Percentiles rank a stretch among this genome's conserved stretches.
Evolutionary conservation across 495 filamentous ascomycete genomes (phyloP).

Genomic region (Neurospora terricola): DNA sequence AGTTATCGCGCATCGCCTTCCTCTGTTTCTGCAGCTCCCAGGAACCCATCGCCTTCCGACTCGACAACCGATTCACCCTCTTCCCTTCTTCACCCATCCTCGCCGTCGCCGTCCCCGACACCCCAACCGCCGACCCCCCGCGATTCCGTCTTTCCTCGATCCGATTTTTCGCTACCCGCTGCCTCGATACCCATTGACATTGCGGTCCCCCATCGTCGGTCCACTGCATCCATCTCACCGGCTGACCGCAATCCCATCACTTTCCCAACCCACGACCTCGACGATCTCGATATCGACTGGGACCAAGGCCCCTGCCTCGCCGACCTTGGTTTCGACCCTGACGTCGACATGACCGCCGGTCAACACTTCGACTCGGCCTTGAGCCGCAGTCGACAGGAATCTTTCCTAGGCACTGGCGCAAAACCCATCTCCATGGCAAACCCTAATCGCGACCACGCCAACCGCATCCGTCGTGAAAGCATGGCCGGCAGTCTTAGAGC

Average conservation of each 20-base stretch:
- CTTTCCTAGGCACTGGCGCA: constrained; percentile 66
- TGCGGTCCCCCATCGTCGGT: constrained; percentile 10
- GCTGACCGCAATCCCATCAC: constrained; percentile 10
- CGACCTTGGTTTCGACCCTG: constrained; percentile 25
- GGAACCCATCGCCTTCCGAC: neutral
- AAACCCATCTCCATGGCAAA: constrained; percentile 79
- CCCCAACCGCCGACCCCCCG: constrained; percentile 32
- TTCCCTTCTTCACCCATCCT: constrained; percentile 24
- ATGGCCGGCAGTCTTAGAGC: constrained; percentile 56
- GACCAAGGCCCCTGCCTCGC: constrained; percentile 7
- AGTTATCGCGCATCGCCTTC: constrained; percentile 23
- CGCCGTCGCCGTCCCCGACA: constrained; percentile 24
- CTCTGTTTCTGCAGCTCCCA: constrained; percentile 6
- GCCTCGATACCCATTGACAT: constrained; percentile 26
- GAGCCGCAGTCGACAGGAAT: constrained; percentile 55
- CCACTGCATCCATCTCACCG: constrained; percentile 21
- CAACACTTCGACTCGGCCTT: constrained; percentile 45
- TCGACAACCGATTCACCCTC: constrained; percentile 18
- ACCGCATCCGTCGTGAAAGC: constrained; percentile 66
- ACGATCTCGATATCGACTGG: constrained; percentile 27
- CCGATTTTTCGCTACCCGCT: constrained; percentile 16
- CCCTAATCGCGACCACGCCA: constrained; percentile 57
- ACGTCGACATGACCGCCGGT: constrained; percentile 52
- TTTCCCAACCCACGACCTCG: constrained; percentile 12
- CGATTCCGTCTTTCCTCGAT: constrained; percentile 27